These are phyloP conservation scores for Scenedesmus sp. DNA, from an alignment of 163 green algal species.

Conservation along the genomic window DNA sequence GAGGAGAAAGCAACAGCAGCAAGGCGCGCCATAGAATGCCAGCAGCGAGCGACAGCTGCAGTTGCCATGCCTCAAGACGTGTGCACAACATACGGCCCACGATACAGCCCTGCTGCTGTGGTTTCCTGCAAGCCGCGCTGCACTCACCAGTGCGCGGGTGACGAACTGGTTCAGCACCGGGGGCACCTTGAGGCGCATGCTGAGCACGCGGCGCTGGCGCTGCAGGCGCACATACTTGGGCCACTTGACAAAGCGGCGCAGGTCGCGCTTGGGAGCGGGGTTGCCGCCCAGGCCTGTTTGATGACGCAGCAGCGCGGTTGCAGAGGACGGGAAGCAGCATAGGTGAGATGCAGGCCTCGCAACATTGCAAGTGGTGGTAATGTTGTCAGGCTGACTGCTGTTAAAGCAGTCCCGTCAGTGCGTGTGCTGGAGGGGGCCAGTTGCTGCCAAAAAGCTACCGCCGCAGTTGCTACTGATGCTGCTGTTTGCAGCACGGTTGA, in stretches of 20 bases:
- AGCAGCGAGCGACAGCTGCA: too few species aligned
- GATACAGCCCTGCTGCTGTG: neutral
- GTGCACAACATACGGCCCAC: neutral
- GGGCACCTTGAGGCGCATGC: conserved; percentile 96
- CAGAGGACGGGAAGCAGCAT: neutral
- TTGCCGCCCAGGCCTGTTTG: conserved; percentile 65
- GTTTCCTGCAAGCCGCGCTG: too few species aligned
- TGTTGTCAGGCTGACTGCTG: too few species aligned
- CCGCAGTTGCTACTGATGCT: too few species aligned
- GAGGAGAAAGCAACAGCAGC: neutral
- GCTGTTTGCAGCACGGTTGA: too few species aligned
- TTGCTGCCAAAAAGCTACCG: too few species aligned
- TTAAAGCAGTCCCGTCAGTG: too few species aligned
- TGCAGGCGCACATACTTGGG: conserved; percentile 99
- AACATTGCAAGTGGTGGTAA: neutral
- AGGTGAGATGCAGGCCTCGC: neutral
- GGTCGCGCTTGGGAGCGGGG: conserved; percentile 86
- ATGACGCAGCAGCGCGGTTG: neutral
- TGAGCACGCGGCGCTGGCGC: conserved; percentile 94
- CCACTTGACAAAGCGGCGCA: conserved; percentile 99
- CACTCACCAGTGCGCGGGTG: conserved; percentile 85
- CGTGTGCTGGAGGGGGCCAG: too few species aligned
- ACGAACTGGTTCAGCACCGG: conserved; percentile 95
- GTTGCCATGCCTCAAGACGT: too few species aligned
- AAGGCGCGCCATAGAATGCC: too few species aligned